Conservation (phyloP, 441 rosid genomes). For the Adansonia madagascariensis region DNA sequence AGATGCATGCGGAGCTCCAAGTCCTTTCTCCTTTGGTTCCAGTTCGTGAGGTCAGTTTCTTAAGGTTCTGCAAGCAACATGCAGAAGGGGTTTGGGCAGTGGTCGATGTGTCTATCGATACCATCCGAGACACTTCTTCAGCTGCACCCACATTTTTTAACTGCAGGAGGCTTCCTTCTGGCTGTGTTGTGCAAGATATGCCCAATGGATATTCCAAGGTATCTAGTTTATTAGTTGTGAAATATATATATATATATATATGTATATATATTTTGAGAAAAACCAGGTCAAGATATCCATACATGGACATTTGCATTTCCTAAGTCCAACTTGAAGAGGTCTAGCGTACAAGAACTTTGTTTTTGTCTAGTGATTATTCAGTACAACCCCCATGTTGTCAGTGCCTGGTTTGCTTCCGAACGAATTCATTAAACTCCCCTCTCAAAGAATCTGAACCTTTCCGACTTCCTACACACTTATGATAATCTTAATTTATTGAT, state of each 20-base stretch:
- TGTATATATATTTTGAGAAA: not conserved
- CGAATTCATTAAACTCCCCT: constrained; percentile 18
- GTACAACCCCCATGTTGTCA: constrained; percentile 57
- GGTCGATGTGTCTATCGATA: constrained; percentile 80
- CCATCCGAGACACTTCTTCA: constrained; percentile 51
- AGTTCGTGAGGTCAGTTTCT: constrained; percentile 73
- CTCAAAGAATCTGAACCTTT: constrained; percentile 48
- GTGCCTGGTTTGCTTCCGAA: constrained; percentile 37
- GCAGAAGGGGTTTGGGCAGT: constrained; percentile 94
- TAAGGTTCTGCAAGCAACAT: constrained; percentile 90
- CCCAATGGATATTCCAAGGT: constrained; percentile 94
- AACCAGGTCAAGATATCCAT: constrained; percentile 35
- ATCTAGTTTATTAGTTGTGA: not conserved
- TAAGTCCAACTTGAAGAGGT: constrained; percentile 42
- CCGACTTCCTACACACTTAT: constrained; percentile 29
- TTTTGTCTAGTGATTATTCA: constrained; percentile 64
- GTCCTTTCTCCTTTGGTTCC: constrained; percentile 89
- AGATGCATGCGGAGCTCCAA: constrained; percentile 96
- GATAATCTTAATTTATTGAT: constrained; percentile 31
- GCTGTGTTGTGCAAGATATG: constrained; percentile 91
- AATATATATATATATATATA: not conserved
- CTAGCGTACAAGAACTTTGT: constrained; percentile 47
- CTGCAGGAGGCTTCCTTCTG: constrained; percentile 91
- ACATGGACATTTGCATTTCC: constrained; percentile 31
- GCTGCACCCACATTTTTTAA: constrained; percentile 45